A percentile compares a stretch with the other conserved stretches of the same genome.
Conservation (phyloP, 1,284 basidiomycete genomes). For the Lentinus polychrous region DNA sequence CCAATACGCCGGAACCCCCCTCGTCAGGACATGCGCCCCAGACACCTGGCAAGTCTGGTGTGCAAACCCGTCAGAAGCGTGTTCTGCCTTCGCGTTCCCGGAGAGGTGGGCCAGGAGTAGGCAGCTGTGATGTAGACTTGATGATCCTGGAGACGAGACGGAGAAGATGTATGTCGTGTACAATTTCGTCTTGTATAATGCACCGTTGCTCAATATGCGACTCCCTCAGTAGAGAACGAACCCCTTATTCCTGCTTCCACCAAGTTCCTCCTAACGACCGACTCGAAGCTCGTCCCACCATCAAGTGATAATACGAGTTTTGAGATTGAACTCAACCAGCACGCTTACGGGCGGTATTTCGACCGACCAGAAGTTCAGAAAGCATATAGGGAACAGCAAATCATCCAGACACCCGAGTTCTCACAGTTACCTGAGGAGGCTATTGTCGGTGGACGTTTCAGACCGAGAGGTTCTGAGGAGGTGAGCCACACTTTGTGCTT, state of each 20-base stretch:
- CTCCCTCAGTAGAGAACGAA: slow-evolving; percentile 55
- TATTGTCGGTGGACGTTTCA: slow-evolving; percentile 57
- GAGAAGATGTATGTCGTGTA: slow-evolving; percentile 58
- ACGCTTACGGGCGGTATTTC: slow-evolving; percentile 67
- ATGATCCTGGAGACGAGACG: slow-evolving; percentile 81
- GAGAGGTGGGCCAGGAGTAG: slow-evolving; percentile 71
- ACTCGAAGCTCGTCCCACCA: slow-evolving; percentile 38
- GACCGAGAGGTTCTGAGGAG: slow-evolving; percentile 60
- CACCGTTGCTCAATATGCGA: slow-evolving; percentile 1
- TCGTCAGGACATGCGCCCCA: slow-evolving; percentile 13
- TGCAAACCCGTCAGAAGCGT: slow-evolving; percentile 49
- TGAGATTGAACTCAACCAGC: slow-evolving; percentile 42
- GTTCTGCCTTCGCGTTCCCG: slow-evolving; percentile 74
- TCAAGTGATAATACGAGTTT: slow-evolving; percentile 26
- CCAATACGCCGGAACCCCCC: slow-evolving; percentile 1
- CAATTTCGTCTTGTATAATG: slow-evolving; percentile 9
- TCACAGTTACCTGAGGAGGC: slow-evolving; percentile 49
- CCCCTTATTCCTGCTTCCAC: slow-evolving; percentile 62
- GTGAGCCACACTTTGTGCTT: slow-evolving; percentile 36
- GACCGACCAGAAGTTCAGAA: slow-evolving; percentile 69
- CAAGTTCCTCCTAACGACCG: slow-evolving; percentile 64
- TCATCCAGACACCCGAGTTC: slow-evolving; percentile 71
- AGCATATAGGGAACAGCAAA: slow-evolving; percentile 57
- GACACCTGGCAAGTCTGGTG: slow-evolving; percentile 15
- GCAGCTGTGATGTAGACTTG: slow-evolving; percentile 69